phyloP scores from a whole-genome alignment of 2,329 filamentous ascomycete species.

The Aspergillus floridensis region DNA sequence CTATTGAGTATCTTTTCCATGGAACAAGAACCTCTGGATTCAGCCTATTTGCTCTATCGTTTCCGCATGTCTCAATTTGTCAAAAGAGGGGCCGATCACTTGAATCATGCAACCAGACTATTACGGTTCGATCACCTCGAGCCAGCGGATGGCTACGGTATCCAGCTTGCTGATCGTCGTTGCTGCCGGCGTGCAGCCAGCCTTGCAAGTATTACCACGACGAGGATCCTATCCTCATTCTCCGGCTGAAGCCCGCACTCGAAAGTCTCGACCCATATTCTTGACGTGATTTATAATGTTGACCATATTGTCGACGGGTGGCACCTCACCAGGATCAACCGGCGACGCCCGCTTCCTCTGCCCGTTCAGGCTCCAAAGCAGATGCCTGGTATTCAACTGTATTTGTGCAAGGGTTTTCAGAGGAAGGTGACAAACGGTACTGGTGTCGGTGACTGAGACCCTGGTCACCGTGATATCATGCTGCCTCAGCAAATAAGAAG shows the following conservation, averaged over 20 bases:
- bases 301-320: neutral
- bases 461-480: neutral
- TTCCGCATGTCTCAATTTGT: too few species aligned
- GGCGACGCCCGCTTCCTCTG: neutral
- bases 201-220: neutral
- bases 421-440: neutral
- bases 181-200: neutral
- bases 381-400: neutral
- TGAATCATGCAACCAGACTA: neutral
- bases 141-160: neutral
- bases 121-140: neutral
- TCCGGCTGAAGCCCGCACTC: neutral
- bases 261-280: neutral
- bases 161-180: neutral
- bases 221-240: neutral
- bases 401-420: neutral
- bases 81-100: neutral
- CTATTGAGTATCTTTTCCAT: too few species aligned
- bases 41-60: too few species aligned
- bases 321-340: neutral
- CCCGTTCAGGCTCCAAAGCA: neutral
- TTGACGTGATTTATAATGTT: neutral
- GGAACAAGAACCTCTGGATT: too few species aligned
- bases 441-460: neutral
- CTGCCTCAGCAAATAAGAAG: neutral